These are phyloP conservation scores for Bimuria novae-zelandiae DNA, from an alignment of 2,329 filamentous ascomycete genomes.

Conservation along the genomic window DNA sequence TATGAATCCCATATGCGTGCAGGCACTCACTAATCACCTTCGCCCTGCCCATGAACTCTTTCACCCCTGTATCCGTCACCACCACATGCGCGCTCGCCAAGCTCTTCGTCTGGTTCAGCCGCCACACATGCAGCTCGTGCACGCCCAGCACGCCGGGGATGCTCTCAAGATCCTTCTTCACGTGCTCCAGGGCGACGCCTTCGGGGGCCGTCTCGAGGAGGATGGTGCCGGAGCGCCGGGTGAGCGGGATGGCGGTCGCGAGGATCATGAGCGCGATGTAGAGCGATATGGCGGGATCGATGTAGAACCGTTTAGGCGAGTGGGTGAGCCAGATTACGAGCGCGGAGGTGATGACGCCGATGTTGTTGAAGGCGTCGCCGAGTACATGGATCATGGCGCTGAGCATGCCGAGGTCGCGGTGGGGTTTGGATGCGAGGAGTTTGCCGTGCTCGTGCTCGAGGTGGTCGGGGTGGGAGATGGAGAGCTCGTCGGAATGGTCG, in stretches of 20 bases:
- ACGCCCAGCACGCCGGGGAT: slow-evolving; percentile 69
- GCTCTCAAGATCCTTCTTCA: slow-evolving; percentile 71
- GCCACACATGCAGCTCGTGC: slow-evolving; percentile 76
- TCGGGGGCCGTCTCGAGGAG: slow-evolving; percentile 69
- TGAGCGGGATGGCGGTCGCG: slow-evolving; percentile 64
- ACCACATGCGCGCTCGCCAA: slow-evolving; percentile 73
- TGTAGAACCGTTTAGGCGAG: slow-evolving; percentile 67
- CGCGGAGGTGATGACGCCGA: slow-evolving; percentile 73
- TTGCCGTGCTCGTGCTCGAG: slow-evolving; percentile 34
- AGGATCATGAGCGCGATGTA: slow-evolving; percentile 76
- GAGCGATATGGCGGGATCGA: slow-evolving; percentile 71
- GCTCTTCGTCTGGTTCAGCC: slow-evolving; percentile 70
- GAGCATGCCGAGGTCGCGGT: slow-evolving; percentile 67
- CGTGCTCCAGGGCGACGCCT: slow-evolving; percentile 63
- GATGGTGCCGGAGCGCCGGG: slow-evolving; percentile 66
- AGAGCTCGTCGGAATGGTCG: slow-evolving; percentile 12
- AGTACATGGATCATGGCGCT: slow-evolving; percentile 73
- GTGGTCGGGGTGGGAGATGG: slow-evolving; percentile 18
- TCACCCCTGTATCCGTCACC: slow-evolving; percentile 61
- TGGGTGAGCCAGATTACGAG: slow-evolving; percentile 69
- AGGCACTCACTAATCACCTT: slow-evolving; percentile 70
- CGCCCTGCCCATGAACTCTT: slow-evolving; percentile 64
- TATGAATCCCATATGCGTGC: slow-evolving; percentile 75
- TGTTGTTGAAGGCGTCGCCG: slow-evolving; percentile 75
- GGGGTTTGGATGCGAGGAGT: slow-evolving; percentile 23